These are phyloP conservation scores for Hyaloscypha variabilis DNA, from an alignment of 495 filamentous ascomycete genomes.

Conservation along the genomic window DNA sequence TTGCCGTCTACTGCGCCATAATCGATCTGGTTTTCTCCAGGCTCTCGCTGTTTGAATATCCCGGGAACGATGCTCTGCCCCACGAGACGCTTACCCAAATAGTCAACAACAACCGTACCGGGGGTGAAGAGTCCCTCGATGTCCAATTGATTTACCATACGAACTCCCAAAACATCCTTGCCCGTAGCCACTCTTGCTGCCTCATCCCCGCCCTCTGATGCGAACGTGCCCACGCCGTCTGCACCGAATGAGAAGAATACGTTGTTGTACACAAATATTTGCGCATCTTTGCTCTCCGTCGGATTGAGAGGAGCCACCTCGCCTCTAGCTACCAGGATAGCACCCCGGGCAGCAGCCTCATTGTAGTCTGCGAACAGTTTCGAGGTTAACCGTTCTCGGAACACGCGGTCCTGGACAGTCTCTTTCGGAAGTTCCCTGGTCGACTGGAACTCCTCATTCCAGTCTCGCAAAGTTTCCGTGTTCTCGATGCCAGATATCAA, in stretches of 20 bases:
- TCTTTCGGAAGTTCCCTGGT: constrained; percentile 92
- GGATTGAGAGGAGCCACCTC: constrained; percentile 97
- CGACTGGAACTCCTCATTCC: constrained; percentile 99
- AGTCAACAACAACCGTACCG: constrained; percentile 95
- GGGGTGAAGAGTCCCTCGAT: constrained; percentile 92
- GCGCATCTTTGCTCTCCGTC: constrained; percentile 87
- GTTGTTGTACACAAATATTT: constrained; percentile 99
- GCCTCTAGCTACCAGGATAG: constrained; percentile 89
- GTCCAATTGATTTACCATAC: constrained; percentile 94
- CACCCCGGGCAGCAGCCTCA: constrained; percentile 90
- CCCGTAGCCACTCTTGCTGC: constrained; percentile 94
- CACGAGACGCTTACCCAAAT: constrained; percentile 94
- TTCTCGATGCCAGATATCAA: constrained; percentile 88
- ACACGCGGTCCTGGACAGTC: constrained; percentile 92
- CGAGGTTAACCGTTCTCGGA: constrained; percentile 88
- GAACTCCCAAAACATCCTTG: constrained; percentile 93
- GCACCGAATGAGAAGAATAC: constrained; percentile 99
- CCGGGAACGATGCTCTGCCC: constrained; percentile 98
- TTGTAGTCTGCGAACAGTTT: constrained; percentile 98
- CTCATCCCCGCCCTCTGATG: constrained; percentile 94
- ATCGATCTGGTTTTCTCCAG: constrained; percentile 97
- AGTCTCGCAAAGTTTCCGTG: constrained; percentile 91
- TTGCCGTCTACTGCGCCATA: constrained; percentile 98
- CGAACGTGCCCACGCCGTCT: constrained; percentile 97
- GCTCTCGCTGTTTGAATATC: constrained; percentile 98